A percentile compares a stretch with the other conserved stretches of the same genome.
Conservation (phyloP, 768 basidiomycete genomes). For the Naganishia vishniacii region DNA sequence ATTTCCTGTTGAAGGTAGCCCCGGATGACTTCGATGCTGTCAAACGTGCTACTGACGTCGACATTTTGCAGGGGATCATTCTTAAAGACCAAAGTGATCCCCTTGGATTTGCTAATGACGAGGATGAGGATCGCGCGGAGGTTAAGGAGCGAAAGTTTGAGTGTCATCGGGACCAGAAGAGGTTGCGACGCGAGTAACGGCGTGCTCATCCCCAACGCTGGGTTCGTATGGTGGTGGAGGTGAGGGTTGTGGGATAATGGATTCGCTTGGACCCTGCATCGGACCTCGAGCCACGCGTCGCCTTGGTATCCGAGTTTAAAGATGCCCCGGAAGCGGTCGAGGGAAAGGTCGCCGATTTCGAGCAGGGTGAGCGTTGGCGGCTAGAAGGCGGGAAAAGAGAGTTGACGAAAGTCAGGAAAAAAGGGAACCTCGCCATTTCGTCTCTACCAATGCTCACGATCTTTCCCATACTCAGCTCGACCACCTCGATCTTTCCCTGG, state of each 20-base stretch:
- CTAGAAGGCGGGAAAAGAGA: slow-evolving; percentile 50
- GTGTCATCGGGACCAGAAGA: slow-evolving; percentile 94
- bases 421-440: too few species aligned
- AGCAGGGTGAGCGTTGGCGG: slow-evolving; percentile 95
- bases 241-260: slow-evolving; percentile 55
- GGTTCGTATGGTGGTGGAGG: slow-evolving; percentile 36
- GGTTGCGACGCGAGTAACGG: slow-evolving; percentile 83
- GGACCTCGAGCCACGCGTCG: slow-evolving; percentile 60
- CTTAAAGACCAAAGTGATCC: slow-evolving; percentile 98
- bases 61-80: slow-evolving; percentile 97
- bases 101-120: slow-evolving; percentile 94
- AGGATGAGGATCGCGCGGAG: slow-evolving; percentile 94
- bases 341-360: slow-evolving; percentile 92
- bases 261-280: slow-evolving; percentile 63
- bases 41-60: slow-evolving; percentile 95
- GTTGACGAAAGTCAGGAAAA: slow-evolving; percentile 20
- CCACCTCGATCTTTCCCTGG: slow-evolving; percentile 93
- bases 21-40: slow-evolving; percentile 94
- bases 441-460: slow-evolving; percentile 57
- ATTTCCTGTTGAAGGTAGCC: slow-evolving; percentile 97
- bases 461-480: slow-evolving; percentile 98
- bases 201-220: slow-evolving; percentile 45
- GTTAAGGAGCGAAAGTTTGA: slow-evolving; percentile 89
- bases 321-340: slow-evolving; percentile 93
- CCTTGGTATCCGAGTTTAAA: slow-evolving; percentile 91